Base-by-base conservation (phyloP, 495 filamentous ascomycete genomes). In the Neurospora sp. region DNA sequence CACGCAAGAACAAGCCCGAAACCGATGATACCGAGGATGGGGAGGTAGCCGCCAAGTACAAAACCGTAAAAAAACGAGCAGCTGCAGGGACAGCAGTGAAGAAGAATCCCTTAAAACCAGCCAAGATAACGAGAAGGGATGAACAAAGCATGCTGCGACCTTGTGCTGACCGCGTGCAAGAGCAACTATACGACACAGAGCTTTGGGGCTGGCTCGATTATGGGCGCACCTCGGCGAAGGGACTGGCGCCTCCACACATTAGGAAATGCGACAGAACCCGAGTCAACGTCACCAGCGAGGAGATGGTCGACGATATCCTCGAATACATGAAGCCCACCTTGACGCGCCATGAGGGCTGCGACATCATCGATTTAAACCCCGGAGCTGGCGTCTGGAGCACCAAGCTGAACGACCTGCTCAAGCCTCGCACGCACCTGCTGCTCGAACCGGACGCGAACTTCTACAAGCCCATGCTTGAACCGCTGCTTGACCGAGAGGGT, bases 321-420 rank as follows among this genome's bases (percentile, higher is more conserved):
- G 73, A 77, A 0, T 83, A 83, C 68, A 73, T 85, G 27, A 77
- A 77, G 11, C 48, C 76, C 20, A 88, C 86, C 12, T 86, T 97
- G 35, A 78, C 80, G 27, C 85, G 86, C 69, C 88, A 93, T 77
- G 77, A 81, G 16, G 90, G 91, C 69, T 89, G 93, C 76, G 93
- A 94, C 74, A 86, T 98, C 70, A 83, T 98, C 74, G 95, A 98
- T 77, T 82, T 97, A 46, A 91, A 92, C 82, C 95, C 95, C 1
- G 93, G 92, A 35, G 75, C 78, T 27, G 93, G 93, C 16, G 40
- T 95, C 9, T 92, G 89, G 85, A 97, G 94, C 10, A 82, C 84
- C 6, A 92, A 91, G 75, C 77, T 98, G 6, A 89, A 96, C 77
- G 86, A 93, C 1, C 82, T 85, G 44, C 82, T 98, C 40, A 80